Conservation (phyloP, 2,329 filamentous ascomycete genomes). For the Monilinia aucupariae region DNA sequence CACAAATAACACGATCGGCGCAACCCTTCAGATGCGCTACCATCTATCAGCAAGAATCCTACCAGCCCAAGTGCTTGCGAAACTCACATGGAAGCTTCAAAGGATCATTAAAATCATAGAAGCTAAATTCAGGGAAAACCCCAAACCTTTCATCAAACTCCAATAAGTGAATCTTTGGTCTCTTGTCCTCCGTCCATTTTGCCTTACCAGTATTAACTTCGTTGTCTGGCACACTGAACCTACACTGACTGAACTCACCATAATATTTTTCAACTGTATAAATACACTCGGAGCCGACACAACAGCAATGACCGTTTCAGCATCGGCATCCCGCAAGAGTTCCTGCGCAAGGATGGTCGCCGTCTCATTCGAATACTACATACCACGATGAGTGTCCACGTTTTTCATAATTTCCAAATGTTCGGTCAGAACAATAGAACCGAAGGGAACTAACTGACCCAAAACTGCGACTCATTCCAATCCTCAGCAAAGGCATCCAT, state of each 20-base stretch:
- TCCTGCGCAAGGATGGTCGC: conserved; percentile 58
- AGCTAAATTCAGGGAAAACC: conserved; percentile 68
- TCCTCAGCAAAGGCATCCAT: conserved; percentile 74
- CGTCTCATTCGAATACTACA: conserved; percentile 66
- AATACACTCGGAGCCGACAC: conserved; percentile 74
- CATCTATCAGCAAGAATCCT: conserved; percentile 2
- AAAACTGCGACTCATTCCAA: conserved; percentile 82
- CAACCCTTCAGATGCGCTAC: conserved; percentile 53
- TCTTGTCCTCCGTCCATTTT: conserved; percentile 35
- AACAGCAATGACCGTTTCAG: conserved; percentile 57
- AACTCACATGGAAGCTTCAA: conserved; percentile 55
- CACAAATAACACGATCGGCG: conserved; percentile 65
- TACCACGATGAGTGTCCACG: neutral
- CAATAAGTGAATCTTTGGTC: conserved; percentile 59
- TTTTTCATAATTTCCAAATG: neutral
- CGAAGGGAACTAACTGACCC: conserved; percentile 52
- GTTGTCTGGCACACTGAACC: conserved; percentile 14
- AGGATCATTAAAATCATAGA: conserved; percentile 68
- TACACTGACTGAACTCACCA: conserved; percentile 7
- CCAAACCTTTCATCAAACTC: conserved; percentile 71
- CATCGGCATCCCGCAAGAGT: conserved; percentile 56
- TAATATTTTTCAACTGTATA: conserved; percentile 65
- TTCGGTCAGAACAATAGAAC: neutral
- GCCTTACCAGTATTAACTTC: neutral
- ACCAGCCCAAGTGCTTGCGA: no score